Conservation (phyloP, 1,139 yeast species). For the Candida dubliniensis region DNA sequence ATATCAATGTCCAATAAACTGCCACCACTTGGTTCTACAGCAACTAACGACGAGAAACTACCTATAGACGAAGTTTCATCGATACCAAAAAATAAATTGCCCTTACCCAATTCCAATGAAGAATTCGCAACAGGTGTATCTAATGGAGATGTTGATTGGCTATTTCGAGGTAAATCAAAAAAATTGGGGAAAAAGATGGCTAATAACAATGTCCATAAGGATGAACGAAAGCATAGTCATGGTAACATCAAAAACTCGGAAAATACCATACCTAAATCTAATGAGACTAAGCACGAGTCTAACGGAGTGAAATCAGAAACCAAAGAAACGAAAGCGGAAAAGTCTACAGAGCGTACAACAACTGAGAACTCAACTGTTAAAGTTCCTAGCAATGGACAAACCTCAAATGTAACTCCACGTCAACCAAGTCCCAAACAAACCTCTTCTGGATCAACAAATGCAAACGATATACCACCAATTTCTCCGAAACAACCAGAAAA, state of each 20-base stretch:
- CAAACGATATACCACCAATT: slow-evolving; percentile 1
- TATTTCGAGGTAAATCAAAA: slow-evolving; percentile 65
- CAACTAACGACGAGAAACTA: background rate
- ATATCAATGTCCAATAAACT: too few relatives aligned
- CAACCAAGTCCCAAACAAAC: background rate
- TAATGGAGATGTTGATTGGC: slow-evolving; percentile 77
- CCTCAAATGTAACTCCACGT: background rate
- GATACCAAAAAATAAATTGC: too few relatives aligned
- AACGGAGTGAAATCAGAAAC: background rate
- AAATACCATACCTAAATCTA: slow-evolving; percentile 12
- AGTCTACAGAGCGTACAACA: background rate
- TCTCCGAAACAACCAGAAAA: slow-evolving; percentile 7
- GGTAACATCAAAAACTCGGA: background rate
- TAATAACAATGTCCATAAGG: slow-evolving; percentile 13
- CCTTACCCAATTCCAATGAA: slow-evolving; percentile 5
- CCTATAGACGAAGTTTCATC: slow-evolving; percentile 5
- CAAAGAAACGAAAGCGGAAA: background rate
- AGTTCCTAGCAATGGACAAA: background rate
- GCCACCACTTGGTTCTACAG: background rate
- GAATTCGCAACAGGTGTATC: slow-evolving; percentile 53
- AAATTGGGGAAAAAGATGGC: slow-evolving; percentile 47
- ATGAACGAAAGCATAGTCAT: background rate
- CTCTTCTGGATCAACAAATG: slow-evolving; percentile 1
- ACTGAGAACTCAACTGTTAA: background rate
- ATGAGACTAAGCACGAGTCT: slow-evolving; percentile 4